Evolutionary conservation across 75 land plant species (phyloP).

Genomic region (Picea sitchensis): DNA sequence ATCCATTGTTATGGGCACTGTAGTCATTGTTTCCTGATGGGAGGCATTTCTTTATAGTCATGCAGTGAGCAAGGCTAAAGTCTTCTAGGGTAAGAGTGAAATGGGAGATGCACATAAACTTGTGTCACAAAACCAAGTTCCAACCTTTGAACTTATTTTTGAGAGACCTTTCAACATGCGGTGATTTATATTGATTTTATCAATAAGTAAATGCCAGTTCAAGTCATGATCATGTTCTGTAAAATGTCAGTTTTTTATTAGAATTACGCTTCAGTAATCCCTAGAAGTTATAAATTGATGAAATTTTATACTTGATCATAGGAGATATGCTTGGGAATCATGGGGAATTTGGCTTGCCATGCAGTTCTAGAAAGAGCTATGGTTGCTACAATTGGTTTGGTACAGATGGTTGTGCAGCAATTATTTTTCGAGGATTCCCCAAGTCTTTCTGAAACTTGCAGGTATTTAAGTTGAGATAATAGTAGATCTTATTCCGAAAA

Average conservation of each 20-base stretch:
- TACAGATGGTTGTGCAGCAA: conserved; percentile 53
- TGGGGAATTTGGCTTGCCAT: conserved; percentile 93
- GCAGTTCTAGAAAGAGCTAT: conserved; percentile 49
- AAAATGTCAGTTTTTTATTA: not conserved
- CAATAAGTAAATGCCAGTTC: not conserved
- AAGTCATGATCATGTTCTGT: not conserved
- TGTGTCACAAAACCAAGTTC: not conserved
- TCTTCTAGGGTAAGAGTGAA: not conserved
- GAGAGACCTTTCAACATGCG: not conserved
- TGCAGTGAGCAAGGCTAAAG: not conserved
- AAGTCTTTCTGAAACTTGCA: conserved; percentile 77
- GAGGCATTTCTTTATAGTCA: not conserved
- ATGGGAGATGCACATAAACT: not conserved
- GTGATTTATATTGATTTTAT: not conserved
- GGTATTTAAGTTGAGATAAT: conserved; percentile 36
- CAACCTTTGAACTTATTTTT: not conserved
- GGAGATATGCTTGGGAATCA: conserved; percentile 95
- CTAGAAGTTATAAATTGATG: not conserved
- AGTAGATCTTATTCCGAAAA: not conserved
- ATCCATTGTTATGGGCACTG: not conserved
- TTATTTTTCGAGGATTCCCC: conserved; percentile 67
- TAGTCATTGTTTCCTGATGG: not conserved
- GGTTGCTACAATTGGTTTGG: conserved; percentile 42
- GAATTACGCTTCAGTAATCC: not conserved
- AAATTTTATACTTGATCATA: conserved; percentile 11